Evolutionary conservation across 2,329 filamentous ascomycete genomes (phyloP), one percentile per base, ranked within the genome.

Genomic region (Sordariomycetes sp.): DNA sequence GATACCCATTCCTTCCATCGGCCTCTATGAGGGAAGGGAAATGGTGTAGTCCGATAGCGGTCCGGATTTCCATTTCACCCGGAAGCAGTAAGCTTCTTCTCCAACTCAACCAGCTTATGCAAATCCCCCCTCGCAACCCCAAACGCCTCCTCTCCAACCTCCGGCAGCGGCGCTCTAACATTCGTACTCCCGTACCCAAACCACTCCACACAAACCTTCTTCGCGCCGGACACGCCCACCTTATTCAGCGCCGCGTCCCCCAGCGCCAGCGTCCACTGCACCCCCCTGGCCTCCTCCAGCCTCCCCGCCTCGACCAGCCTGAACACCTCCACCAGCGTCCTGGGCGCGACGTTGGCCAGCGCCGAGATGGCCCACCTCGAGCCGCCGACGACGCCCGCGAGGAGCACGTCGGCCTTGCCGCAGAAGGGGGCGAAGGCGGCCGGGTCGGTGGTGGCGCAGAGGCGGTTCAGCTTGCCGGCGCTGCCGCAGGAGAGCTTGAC

Each of bases 181-280:
- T n/a, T 46, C 18, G 40, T 46, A 46, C n/a, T 46, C 16, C 40
- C 40, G 18, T 46, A 46, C 40, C 40, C 40, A n/a, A 46, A 46
- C 40, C 40, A 46, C 18, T 46, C 40, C 16, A 46, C 40, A n/a
- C 40, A 46, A 2, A 46, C 40, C 40, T 46, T 46, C 40, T 46
- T 46, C 8, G 40, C 40, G 11, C 40, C 40, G 11, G 40, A 46
- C 2, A 46, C 40, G 2, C 40, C 40, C 3, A 46, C 40, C 14
- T 46, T 46, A 7, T 16, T n/a, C 14, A 46, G 40, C 18, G 40
- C 40, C 8, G n/a, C 14, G 18, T 89, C 86, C 0, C 85, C 85
- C 56, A 88, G 69, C 8, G 85, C 83, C 0, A 84, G 81, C 66
- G 78, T 79, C 59, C 76, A 72, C 64, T 89, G 85, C 66, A 89